phyloP scores from a whole-genome alignment of 1,284 basidiomycete species.

The Neolentinus lepideus region DNA sequence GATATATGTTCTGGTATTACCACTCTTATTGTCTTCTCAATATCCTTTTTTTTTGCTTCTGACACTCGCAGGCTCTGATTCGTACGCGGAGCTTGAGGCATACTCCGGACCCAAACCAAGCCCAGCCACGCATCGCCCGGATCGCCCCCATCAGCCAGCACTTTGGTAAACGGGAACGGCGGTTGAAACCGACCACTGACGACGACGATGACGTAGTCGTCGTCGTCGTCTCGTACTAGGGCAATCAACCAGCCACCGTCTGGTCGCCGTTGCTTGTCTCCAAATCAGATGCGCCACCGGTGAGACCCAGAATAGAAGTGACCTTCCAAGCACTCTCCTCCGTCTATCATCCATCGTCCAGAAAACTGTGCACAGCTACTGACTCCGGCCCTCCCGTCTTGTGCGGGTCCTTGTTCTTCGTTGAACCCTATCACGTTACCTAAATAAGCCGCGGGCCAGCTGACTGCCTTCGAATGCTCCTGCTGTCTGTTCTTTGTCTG shows the following conservation, averaged over 20 bases:
- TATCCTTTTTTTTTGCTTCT: background rate
- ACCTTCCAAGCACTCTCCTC: background rate
- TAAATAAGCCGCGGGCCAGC: background rate
- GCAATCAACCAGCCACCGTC: background rate
- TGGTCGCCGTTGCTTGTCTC: background rate
- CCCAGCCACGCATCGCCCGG: background rate
- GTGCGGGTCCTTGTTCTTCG: background rate
- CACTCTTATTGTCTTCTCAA: background rate
- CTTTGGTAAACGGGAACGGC: background rate
- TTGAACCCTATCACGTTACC: conserved; percentile 1
- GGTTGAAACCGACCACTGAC: no score
- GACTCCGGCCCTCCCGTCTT: background rate
- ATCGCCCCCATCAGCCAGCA: background rate
- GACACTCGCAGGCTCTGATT: background rate
- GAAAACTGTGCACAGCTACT: background rate
- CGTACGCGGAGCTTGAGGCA: background rate
- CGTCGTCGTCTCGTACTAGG: background rate
- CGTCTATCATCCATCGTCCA: background rate
- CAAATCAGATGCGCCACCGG: background rate
- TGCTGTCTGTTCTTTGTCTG: background rate
- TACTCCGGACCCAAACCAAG: background rate
- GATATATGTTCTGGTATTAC: background rate
- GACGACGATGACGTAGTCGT: no score
- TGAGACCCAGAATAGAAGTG: background rate
- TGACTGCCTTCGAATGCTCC: background rate